A percentile compares a stretch with the other conserved stretches of the same genome.
These are phyloP conservation scores for Podospora fimiseda DNA, from an alignment of 495 filamentous ascomycete genomes.

Conservation along the genomic window DNA sequence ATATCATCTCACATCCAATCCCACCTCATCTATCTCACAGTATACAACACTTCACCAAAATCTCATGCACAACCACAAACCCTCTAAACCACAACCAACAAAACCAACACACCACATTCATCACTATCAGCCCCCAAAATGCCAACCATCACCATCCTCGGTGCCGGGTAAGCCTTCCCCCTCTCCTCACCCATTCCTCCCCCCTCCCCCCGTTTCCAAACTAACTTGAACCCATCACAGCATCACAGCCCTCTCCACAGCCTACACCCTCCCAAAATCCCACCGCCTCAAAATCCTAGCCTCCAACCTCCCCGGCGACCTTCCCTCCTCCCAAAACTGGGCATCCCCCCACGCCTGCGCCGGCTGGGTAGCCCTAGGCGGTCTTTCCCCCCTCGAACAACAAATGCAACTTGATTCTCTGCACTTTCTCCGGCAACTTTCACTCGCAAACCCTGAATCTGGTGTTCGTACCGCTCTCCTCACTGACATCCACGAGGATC, in stretches of 20 bases:
- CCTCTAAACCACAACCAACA: neutral
- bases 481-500: slow-evolving; percentile 8
- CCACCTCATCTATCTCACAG: no score
- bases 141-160: slow-evolving; percentile 16
- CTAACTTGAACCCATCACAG: neutral
- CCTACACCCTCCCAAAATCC: slow-evolving; percentile 3
- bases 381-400: slow-evolving; percentile 17
- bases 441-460: slow-evolving; percentile 17
- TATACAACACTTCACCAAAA: no score
- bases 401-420: slow-evolving; percentile 24
- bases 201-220: neutral
- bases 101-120: neutral
- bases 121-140: neutral
- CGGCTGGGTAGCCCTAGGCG: slow-evolving; percentile 19
- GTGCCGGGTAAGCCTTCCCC: slow-evolving; percentile 11
- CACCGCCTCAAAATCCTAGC: slow-evolving; percentile 14
- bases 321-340: slow-evolving; percentile 9
- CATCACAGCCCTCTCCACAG: slow-evolving; percentile 10
- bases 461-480: slow-evolving; percentile 6
- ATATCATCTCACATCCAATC: no score
- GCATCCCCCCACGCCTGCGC: slow-evolving; percentile 29
- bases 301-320: slow-evolving; percentile 16
- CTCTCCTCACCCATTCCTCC: neutral
- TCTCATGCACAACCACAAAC: no score
- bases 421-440: slow-evolving; percentile 10